Base-by-base conservation (phyloP, 2,329 filamentous ascomycete species). In the Beauveria varroae region DNA sequence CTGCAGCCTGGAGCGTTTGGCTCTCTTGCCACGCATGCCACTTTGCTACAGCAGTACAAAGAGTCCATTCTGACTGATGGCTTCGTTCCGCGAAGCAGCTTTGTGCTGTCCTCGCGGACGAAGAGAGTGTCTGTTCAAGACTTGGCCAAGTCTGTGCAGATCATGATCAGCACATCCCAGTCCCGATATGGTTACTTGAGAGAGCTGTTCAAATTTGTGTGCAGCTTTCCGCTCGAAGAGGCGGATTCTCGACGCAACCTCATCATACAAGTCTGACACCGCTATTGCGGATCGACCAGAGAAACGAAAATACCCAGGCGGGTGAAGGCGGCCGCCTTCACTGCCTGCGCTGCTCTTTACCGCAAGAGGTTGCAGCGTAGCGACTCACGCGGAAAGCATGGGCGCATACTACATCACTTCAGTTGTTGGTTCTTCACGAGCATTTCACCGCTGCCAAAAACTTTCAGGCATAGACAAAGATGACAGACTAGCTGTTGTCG, bases 181-280 rank as follows among this genome's bases (percentile, higher is more conserved):
- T 81, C 85, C 61, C 86, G 92, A 67, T 95, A 95, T 73, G 79
- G 79, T 9, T 97, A 93, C 80, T 76, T 97, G 64, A 81, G 86
- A 55, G 92, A 96, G 68, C 78, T 97, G 16, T 97, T 90, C 76
- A 83, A 85, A 58, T 80, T 93, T 46, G 91, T 96, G 3, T 96
- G 96, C 72, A 89, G 91, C 3, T 93, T 93, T 69, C 84, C 88
- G 53, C 75, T 91, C 18, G 91, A 96, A 60, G 92, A 96, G 68
- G 87, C 85, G 1, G 85, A 88, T 52, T 77, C 80, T 59, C 80
- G 87, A 65, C 88, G 89, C 68, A 84, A 81, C 61, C 78, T 87
- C 53, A 85, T 81, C 63, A 87, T 90, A 63, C 75, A 76, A 20
- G 78, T 87, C 20, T 86, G 70, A 67, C 8, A 6, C 14, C 16